phyloP scores from a whole-genome alignment of 1,284 basidiomycete genomes.

The Ganoderma resinaceum region DNA sequence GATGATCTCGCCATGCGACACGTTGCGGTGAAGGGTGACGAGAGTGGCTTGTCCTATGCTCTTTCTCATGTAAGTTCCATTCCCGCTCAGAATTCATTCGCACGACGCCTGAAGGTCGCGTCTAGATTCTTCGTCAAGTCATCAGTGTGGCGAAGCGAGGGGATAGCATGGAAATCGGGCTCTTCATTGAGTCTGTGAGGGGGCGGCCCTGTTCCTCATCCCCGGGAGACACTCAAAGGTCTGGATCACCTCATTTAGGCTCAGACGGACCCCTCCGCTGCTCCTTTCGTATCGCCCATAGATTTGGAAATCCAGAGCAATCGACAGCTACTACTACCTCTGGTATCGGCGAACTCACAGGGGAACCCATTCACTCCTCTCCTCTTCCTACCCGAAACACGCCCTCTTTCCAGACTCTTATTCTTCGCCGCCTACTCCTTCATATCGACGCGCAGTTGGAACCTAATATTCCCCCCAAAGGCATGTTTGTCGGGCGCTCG shows the following conservation, averaged over 20 bases:
- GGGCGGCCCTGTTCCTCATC: constrained; percentile 21
- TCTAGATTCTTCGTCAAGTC: constrained; percentile 85
- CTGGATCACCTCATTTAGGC: constrained; percentile 34
- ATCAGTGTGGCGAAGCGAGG: constrained; percentile 70
- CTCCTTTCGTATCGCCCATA: constrained; percentile 63
- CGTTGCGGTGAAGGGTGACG: constrained; percentile 84
- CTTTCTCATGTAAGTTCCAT: constrained; percentile 78
- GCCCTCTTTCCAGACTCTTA: constrained; percentile 66
- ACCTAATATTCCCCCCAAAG: constrained; percentile 51
- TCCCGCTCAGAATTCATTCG: constrained; percentile 25
- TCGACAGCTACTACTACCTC: not conserved
- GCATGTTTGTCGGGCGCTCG: constrained; percentile 52
- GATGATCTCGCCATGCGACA: constrained; percentile 87
- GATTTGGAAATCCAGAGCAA: constrained; percentile 36
- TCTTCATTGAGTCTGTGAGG: constrained; percentile 62
- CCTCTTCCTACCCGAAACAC: constrained; percentile 44
- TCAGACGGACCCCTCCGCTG: constrained; percentile 49
- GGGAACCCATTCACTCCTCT: constrained; percentile 6
- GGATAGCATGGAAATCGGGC: constrained; percentile 89
- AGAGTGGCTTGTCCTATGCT: constrained; percentile 81
- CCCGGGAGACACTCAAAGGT: constrained; percentile 16
- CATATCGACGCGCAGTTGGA: constrained; percentile 71
- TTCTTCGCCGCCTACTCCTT: constrained; percentile 71
- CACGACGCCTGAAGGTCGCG: constrained; percentile 17
- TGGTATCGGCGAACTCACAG: not conserved